Evolutionary conservation across 352 stramenopile genomes (phyloP), one percentile per base, ranked within the genome.

Genomic region (Phytophthora colocasiae): DNA sequence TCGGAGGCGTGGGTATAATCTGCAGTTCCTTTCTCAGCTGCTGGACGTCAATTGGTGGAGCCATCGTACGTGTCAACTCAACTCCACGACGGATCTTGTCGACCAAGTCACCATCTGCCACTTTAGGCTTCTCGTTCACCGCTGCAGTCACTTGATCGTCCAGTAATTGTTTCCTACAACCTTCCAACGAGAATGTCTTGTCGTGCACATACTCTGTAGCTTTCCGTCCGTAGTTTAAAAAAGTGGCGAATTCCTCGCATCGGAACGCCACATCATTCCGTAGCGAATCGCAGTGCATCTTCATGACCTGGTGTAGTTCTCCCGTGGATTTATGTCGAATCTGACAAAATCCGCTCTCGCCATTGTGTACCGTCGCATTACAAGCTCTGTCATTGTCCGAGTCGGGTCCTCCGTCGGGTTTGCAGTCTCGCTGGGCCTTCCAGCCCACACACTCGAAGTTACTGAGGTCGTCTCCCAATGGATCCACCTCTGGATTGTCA

Each of bases 281-380:
- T n/a, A 89, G 53, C 39, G 80, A 90, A 49, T 89, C 68, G 52
- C 83, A 92, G 69, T 89, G 75, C 76, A 88, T 86, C 29, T 73
- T 64, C 68, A 92, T 73, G 0, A 90, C 81, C 15, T 69, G 75
- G 10, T 65, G 61, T 22, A 71, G 34, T 26, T 58, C 69, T 3
- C 70, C 69, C 0, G 63, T 81, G 12, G 31, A 32, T 19, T 63
- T 71, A 50, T 85, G 74, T 9, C 68, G 71, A 5, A 91, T 60
- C 34, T 80, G 65, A 38, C 82, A 91, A 47, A 63, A 91, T 6
- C 82, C 82, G 11, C 69, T 78, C 52, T 83, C 74, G 22, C 66
- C 73, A 34, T 73, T 55, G n/a, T 58, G 59, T 12, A 90, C 77
- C 0, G 66, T 65, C 9, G 55, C 63, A 22, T 69, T 62, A 69